Evolutionary conservation across 1,284 basidiomycete genomes (phyloP).

Genomic region (Macrocystidia cucumis): DNA sequence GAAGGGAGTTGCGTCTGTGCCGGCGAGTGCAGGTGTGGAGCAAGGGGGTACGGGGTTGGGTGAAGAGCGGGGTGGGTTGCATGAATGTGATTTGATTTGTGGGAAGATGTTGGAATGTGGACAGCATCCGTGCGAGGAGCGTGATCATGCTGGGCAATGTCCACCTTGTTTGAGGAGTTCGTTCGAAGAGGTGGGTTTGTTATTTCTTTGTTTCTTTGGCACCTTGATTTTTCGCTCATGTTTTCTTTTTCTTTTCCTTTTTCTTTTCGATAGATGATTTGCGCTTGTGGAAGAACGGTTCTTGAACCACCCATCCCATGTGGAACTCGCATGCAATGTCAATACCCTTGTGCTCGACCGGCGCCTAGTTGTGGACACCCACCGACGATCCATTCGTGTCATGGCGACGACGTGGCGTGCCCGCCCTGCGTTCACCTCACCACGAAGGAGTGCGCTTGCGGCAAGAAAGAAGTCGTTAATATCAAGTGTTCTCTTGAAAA

Average conservation of each 20-base stretch:
- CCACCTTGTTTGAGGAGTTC: constrained; percentile 77
- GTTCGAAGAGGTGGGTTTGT: constrained; percentile 72
- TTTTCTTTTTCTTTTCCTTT: too few relatives aligned
- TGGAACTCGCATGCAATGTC: constrained; percentile 70
- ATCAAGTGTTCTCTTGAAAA: constrained; percentile 68
- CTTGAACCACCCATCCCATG: constrained; percentile 57
- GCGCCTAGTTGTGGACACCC: constrained; percentile 77
- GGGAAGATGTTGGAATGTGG: constrained; percentile 69
- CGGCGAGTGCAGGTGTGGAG: constrained; percentile 10
- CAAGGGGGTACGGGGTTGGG: constrained; percentile 25
- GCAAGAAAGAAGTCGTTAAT: constrained; percentile 70
- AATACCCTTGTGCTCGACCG: constrained; percentile 71
- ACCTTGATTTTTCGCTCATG: constrained; percentile 7
- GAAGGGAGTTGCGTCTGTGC: constrained; percentile 32
- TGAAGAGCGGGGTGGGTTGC: constrained; percentile 56
- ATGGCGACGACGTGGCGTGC: constrained; percentile 50
- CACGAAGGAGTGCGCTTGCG: constrained; percentile 77
- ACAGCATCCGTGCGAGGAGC: constrained; percentile 66
- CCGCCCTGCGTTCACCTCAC: constrained; percentile 83
- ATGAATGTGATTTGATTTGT: constrained; percentile 77
- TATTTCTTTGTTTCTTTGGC: constrained; percentile 1
- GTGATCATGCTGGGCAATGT: constrained; percentile 79
- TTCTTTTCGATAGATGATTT: constrained; percentile 48
- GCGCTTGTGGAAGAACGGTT: constrained; percentile 63
- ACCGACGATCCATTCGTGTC: constrained; percentile 70